A percentile compares a stretch with the other conserved stretches of the same genome.
Evolutionary conservation across 768 basidiomycete genomes (phyloP).

Genomic region (Hygrocybe coccinea): DNA sequence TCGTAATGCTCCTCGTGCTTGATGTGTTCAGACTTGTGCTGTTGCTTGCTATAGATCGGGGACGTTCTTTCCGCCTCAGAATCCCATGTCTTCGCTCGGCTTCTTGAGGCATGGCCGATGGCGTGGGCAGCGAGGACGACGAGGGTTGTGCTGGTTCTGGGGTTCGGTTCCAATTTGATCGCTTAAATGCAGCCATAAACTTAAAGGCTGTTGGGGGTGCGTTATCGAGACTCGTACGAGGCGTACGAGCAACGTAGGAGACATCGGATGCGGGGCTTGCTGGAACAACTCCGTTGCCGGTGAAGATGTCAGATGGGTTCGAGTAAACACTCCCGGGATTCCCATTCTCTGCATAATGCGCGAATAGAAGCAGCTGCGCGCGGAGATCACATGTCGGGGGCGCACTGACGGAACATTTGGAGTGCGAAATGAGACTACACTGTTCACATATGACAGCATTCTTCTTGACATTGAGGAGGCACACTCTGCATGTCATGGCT

Average conservation of each 20-base stretch:
- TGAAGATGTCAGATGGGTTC: slow-evolving; percentile 46
- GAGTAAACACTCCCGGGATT: slow-evolving; percentile 50
- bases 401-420: slow-evolving; percentile 67
- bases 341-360: slow-evolving; percentile 70
- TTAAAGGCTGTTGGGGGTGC: slow-evolving; percentile 57
- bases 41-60: slow-evolving; percentile 55
- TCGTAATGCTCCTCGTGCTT: slow-evolving; percentile 56
- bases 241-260: slow-evolving; percentile 43
- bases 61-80: slow-evolving; percentile 38
- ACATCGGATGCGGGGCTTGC: slow-evolving; percentile 54
- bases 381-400: slow-evolving; percentile 80
- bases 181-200: slow-evolving; percentile 60
- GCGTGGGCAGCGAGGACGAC: slow-evolving; percentile 30
- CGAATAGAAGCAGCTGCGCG: slow-evolving; percentile 71
- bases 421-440: slow-evolving; percentile 86
- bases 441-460: slow-evolving; percentile 82
- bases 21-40: slow-evolving; percentile 48
- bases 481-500: slow-evolving; percentile 89
- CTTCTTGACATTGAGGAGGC: slow-evolving; percentile 74
- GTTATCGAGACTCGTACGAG: slow-evolving; percentile 47
- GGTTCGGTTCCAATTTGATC: slow-evolving; percentile 55
- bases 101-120: slow-evolving; percentile 18
- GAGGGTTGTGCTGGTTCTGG: slow-evolving; percentile 34
- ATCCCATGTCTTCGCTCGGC: slow-evolving; percentile 6
- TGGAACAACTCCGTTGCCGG: slow-evolving; percentile 33